A percentile compares a stretch with the other conserved stretches of the same genome.
These are phyloP conservation scores for Plasmodium sp. DNA, from an alignment of 169 alveolate genomes.

Conservation along the genomic window DNA sequence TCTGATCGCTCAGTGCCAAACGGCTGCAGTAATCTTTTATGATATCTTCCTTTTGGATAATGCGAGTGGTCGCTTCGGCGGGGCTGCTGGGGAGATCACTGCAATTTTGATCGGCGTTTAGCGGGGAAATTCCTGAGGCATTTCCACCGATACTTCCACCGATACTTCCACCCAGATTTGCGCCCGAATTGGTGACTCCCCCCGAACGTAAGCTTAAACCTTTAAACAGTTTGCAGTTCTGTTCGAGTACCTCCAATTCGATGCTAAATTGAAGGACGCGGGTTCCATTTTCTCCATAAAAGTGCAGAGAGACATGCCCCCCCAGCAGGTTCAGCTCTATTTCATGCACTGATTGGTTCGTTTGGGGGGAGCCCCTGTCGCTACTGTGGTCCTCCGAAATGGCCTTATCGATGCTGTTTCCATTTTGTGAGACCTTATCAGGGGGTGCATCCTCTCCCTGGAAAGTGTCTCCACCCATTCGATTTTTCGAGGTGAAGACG, in stretches of 20 bases:
- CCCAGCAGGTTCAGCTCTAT: slow-evolving; percentile 15
- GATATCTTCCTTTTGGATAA: slow-evolving; percentile 31
- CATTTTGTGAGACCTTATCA: neutral
- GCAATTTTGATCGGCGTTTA: neutral
- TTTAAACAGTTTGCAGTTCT: slow-evolving; percentile 31
- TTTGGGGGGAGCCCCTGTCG: neutral
- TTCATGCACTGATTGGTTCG: neutral
- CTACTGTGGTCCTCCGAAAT: neutral
- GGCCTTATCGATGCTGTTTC: neutral
- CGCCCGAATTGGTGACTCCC: neutral
- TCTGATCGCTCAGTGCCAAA: neutral
- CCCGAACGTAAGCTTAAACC: neutral
- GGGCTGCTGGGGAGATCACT: neutral
- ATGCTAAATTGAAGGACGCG: slow-evolving; percentile 1
- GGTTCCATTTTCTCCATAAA: slow-evolving; percentile 14
- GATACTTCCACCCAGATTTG: too few relatives aligned
- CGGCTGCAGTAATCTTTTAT: neutral
- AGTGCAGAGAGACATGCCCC: neutral
- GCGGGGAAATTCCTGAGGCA: neutral
- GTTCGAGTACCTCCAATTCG: slow-evolving; percentile 7
- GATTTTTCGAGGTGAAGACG: neutral
- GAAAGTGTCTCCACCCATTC: neutral
- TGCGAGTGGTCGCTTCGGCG: neutral
- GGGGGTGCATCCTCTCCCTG: neutral
- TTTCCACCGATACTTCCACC: too few relatives aligned